phyloP scores from a whole-genome alignment of 2,329 filamentous ascomycete genomes.

The Erysiphe pulchra region DNA sequence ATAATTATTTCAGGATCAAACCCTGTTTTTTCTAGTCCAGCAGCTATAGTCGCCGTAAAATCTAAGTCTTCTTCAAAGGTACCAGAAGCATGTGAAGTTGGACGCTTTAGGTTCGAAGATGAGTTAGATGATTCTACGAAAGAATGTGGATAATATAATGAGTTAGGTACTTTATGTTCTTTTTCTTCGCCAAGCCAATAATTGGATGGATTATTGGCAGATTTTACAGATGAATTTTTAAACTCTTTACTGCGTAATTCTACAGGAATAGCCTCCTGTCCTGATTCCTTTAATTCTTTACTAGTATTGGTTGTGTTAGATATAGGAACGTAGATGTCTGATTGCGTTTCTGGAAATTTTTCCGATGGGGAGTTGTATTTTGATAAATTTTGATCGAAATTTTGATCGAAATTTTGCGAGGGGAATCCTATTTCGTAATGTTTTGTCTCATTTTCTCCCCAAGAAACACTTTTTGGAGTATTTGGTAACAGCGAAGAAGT shows the following conservation, averaged over 20 bases:
- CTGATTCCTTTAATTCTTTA: not conserved
- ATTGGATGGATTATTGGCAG: not conserved
- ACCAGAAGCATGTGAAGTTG: conserved; percentile 30
- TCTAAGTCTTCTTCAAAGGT: conserved; percentile 40
- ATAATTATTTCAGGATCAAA: conserved; percentile 48
- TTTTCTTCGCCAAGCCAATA: not conserved
- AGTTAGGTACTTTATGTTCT: conserved; percentile 2
- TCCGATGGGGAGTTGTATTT: not conserved
- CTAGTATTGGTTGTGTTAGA: not conserved
- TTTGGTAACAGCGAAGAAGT: conserved; percentile 8
- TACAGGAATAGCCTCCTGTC: not conserved
- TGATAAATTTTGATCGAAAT: conserved; percentile 5
- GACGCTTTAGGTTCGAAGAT: not conserved
- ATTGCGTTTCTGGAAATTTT: not conserved
- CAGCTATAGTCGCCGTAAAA: conserved; percentile 44
- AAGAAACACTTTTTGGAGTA: conserved; percentile 31
- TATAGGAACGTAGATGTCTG: not conserved
- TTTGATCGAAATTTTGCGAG: conserved; percentile 14
- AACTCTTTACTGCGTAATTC: not conserved
- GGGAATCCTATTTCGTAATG: conserved; percentile 28
- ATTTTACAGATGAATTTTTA: not conserved
- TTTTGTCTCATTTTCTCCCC: conserved; percentile 38
- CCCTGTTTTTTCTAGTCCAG: conserved; percentile 39
- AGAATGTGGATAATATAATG: not conserved
- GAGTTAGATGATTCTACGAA: not conserved